Base-by-base conservation (phyloP, 2,329 filamentous ascomycete species). In the Paecilomyces variotii region DNA sequence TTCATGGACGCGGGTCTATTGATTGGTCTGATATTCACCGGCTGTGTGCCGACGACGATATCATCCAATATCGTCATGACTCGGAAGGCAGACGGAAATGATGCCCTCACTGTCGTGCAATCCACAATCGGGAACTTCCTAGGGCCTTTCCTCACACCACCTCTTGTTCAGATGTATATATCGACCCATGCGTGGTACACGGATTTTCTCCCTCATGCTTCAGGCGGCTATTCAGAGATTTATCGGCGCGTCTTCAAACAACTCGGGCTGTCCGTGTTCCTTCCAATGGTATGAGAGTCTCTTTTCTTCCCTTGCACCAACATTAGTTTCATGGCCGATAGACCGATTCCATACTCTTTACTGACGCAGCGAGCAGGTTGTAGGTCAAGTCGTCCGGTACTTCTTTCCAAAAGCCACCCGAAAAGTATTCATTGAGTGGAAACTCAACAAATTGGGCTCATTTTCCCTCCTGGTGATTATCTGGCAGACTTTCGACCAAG, bases 11-110 rank as follows among this genome's bases (percentile, higher is more conserved):
- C 81, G 0, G 82, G 82, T 60, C 77, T 88, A 30, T 73, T 88
- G 5, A 78, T 87, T 12, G 86, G 86, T 9, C 80, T 87, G 68
- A 76, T 87, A 2, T 81, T 85, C 49, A 76, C 82, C 1, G 80
- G 82, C 30, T 84, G 81, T 63, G 80, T 86, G 9, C 84, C 86
- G 0, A 88, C 86, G 0, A 87, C 85, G 0, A 85, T 87, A 65
- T 81, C 83, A 14, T 86, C 82, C 53, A 88, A 88, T 64, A 82
- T 87, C 2, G 82, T 87, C 54, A 87, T 87, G 84, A 87, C 85
- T 11, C 76, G 84, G 28, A 78, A 82, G 57, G 81, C 85, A 0
- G 82, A 84, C 55, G 85, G 85, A 12, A 86, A 88, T 65, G 80
- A 82, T 56, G 80, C 80, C 7, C 80, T 82, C 0, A 80, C 80